Base-by-base conservation (phyloP, 768 basidiomycete species). In the Phanerochaete carnosa region DNA sequence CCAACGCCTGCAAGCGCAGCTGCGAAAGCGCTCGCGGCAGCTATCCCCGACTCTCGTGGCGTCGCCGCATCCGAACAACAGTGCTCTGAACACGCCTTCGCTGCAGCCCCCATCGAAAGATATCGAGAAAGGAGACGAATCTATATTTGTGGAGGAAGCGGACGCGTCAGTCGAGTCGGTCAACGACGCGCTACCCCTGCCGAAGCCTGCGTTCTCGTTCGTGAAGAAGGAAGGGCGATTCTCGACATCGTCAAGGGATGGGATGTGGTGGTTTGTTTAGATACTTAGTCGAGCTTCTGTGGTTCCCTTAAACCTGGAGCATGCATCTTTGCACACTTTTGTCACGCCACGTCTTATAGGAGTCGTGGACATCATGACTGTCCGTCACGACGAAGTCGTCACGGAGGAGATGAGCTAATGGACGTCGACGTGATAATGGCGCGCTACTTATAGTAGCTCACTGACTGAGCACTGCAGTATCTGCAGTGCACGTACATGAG, bases 191-290 rank as follows among this genome's bases (percentile, higher is more conserved):
- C 33, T 63, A 45, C 23, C 57, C 4, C 25, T 35, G 23, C 62
- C 62, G 29, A 47, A 58, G 33, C 57, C 62, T 7, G 37, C 51
- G 2, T 59, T 55, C 50, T 11, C 47, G n/a, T 43, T 35, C 33
- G 39, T 19, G 19, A 63, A 45, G 58, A 39, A 28, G 12, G 46
- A 59, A 11, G 39, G 39, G 6, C 51, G 62, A n/a, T 63, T 63
- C 58, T 63, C 62, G 30, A 58, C 61, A 15, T 19, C 56, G 22
- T 58, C 49, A 8, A 47, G 45, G 51, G 61, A 62, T 43, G 61
- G 61, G 19, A 50, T 58, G 16, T 62, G 61, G 61, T 62, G 61
- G 61, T 53, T 62, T 28, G 60, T 61, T 12, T 61, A 51, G 29
- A 4, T 37, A 1, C n/a, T n/a, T n/a, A n/a, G n/a, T n/a, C n/a